Evolutionary conservation across 2,329 filamentous ascomycete species (phyloP), one percentile per base, ranked within the genome.

Genomic region (Stagonosporopsis cucurbitacearum): DNA sequence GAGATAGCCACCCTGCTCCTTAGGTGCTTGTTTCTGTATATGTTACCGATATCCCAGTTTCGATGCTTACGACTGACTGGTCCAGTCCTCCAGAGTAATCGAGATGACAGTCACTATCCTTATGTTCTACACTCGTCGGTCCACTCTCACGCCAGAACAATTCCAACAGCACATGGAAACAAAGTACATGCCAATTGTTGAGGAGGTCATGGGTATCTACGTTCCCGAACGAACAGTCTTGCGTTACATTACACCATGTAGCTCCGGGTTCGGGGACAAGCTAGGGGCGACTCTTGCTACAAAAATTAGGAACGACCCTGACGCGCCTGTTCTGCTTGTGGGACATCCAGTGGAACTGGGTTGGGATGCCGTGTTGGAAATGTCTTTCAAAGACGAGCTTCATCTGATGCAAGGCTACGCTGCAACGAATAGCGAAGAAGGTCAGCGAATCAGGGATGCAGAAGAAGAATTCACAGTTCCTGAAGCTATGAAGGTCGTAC

Each of bases 301-400:
- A 12, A 62, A 54, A 32, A 37, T 51, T 32, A 30, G 45, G 33
- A 59, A 58, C 17, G 49, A 55, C 32, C 57, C 58, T 2, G 36
- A 58, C 9, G 45, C 53, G 30, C 66, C 65, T 20, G 66, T 66
- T 1, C 49, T 68, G 25, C 58, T 70, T 7, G 60, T 67, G 13
- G 67, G 66, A 9, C 44, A 58, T 9, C 57, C 60, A 1, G 33
- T 47, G 15, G 62, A 68, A 8, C 19, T 67, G 2, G 56, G 41
- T 17, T 68, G 65, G 64, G 66, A 69, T 41, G 58, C 54, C 13
- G 55, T 64, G 51, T 52, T 55, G 13, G 60, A 68, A 23, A 57
- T 65, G 62, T 46, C 51, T 2, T 68, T 68, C 35, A 56, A 58
- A n/a, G 65, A 69, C 26, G 65, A 67, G 25, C 42, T 68, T 36